Base-by-base conservation (phyloP, 2,329 filamentous ascomycete genomes). In the Lasiodiplodia citricola region DNA sequence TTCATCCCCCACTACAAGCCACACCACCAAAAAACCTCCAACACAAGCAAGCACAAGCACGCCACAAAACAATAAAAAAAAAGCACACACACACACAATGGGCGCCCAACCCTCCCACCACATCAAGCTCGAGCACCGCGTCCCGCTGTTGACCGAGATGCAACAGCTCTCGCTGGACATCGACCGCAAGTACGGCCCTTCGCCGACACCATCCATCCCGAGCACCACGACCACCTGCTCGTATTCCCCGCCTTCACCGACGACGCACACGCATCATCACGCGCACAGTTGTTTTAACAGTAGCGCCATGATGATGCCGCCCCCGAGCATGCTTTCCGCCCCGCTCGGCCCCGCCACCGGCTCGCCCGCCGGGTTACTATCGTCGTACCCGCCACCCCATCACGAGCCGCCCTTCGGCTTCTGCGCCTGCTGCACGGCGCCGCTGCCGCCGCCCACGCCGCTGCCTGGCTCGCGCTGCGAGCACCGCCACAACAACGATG, bases 111-210 rank as follows among this genome's bases (percentile, higher is more conserved):
- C 44, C 10, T 51, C 41, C 47, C 44, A 37, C 38, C 57, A 50
- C 58, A 14, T 21, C 47, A 31, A 50, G 11, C 37, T 35, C 60
- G 60, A 52, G 1, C 38, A 47, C n/a, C 44, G 44, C n/a, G 28
- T 52, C 44, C 60, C 60, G 6, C 60, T 64, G 28, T 50, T 64
- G 11, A 64, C 60, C 28, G 60, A 64, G n/a, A 52, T 64, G 60
- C 28, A 64, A 18, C 57, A 60, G 23, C 57, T 60, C 21, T 41
- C 57, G 21, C 23, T 37, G n/a, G n/a, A 58, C 55, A 8, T 11
- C 35, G 21, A 21, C 14, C 4, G 21, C 52, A 31, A 31, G 13
- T 18, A 31, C 52, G 7, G 25, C 52, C 21, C 25, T 18, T 16
- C 50, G 50, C 21, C 50, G 11, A 23, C 23, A 4, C n/a, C 50